Conservation (phyloP, 208 protist species). For the Crithidia mellificae region DNA sequence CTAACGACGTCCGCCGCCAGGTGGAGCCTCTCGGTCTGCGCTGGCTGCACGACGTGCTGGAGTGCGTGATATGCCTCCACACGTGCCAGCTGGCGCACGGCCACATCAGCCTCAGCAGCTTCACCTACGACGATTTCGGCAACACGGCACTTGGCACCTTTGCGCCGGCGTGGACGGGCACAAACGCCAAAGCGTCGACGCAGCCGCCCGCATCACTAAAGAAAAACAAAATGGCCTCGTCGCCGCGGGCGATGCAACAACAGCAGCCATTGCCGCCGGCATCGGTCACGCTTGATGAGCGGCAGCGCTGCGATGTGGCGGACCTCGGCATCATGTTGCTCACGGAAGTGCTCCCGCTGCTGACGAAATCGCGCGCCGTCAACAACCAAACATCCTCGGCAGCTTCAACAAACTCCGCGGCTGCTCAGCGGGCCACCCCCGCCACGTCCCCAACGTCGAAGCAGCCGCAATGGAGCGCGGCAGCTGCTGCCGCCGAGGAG, state of each 20-base stretch:
- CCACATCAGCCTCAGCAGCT: slow-evolving; percentile 52
- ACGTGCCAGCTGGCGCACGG: slow-evolving; percentile 61
- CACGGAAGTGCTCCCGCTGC: slow-evolving; percentile 26
- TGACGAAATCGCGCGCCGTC: neutral
- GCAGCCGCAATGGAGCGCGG: slow-evolving; percentile 11
- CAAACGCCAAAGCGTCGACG: too few species aligned
- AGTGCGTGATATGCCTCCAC: slow-evolving; percentile 67
- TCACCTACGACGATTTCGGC: slow-evolving; percentile 82
- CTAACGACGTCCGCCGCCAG: slow-evolving; percentile 53
- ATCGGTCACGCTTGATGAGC: slow-evolving; percentile 14
- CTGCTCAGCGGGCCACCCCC: neutral
- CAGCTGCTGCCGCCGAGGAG: too few species aligned
- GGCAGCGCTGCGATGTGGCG: slow-evolving; percentile 30
- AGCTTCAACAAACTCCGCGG: neutral
- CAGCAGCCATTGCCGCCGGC: neutral
- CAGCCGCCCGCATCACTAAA: too few species aligned
- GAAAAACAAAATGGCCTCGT: too few species aligned
- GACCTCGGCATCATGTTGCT: slow-evolving; percentile 45
- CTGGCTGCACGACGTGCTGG: slow-evolving; percentile 70
- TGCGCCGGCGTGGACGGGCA: slow-evolving; percentile 26
- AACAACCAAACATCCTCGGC: neutral
- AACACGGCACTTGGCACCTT: slow-evolving; percentile 70
- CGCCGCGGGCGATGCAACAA: too few species aligned
- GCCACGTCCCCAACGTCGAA: slow-evolving; percentile 9
- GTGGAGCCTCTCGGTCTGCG: slow-evolving; percentile 53